Evolutionary conservation across 768 basidiomycete genomes (phyloP).

Genomic region (Hygrophorus russula): DNA sequence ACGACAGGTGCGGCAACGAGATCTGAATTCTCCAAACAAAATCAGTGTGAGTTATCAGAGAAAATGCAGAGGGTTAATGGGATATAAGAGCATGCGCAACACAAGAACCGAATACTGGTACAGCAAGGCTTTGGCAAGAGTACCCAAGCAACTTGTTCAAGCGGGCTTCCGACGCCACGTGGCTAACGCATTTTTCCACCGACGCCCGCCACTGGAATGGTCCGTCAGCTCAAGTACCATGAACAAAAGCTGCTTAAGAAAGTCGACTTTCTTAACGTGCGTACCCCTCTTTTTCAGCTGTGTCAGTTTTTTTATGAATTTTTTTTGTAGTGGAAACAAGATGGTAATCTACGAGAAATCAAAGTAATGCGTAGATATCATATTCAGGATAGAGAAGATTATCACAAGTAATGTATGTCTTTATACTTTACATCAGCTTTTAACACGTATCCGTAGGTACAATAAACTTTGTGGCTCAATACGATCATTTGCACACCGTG

Average conservation of each 20-base stretch:
- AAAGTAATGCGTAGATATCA: constrained; percentile 94
- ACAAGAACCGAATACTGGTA: too few species aligned
- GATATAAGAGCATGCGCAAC: too few species aligned
- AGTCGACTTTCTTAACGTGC: constrained; percentile 91
- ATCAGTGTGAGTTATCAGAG: not conserved
- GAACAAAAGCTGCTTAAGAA: constrained; percentile 92
- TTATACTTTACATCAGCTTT: constrained; percentile 1
- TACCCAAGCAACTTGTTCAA: constrained; percentile 10
- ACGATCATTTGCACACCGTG: constrained; percentile 73
- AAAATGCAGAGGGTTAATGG: too few species aligned
- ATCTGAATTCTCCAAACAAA: not conserved
- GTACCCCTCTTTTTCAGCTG: constrained; percentile 13
- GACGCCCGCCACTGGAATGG: constrained; percentile 32
- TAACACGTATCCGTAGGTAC: constrained; percentile 39
- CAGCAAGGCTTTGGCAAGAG: constrained; percentile 11
- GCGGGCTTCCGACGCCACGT: not conserved
- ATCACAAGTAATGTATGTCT: constrained; percentile 61
- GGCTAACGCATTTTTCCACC: not conserved
- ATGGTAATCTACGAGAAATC: constrained; percentile 82
- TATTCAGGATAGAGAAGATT: constrained; percentile 89
- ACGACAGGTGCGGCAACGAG: constrained; percentile 1
- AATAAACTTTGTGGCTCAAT: constrained; percentile 91
- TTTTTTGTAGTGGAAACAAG: constrained; percentile 80
- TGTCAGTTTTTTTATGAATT: constrained; percentile 7
- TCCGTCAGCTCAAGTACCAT: constrained; percentile 92